Base-by-base conservation (phyloP, 75 land plant species). In the Selaginella moellendorffii region DNA sequence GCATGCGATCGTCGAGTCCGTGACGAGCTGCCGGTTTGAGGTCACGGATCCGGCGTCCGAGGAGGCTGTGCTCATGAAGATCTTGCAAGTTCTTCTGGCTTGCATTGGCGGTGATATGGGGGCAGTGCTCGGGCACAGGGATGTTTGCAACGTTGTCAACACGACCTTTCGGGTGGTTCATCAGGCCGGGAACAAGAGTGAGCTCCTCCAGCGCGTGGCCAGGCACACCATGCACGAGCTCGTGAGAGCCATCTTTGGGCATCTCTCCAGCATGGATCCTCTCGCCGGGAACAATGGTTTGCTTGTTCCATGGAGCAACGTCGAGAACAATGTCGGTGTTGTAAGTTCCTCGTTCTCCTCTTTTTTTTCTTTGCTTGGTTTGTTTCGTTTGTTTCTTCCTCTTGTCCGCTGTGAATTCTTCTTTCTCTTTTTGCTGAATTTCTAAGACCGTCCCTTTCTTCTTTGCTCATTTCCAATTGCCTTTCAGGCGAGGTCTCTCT, bases 11-110 rank as follows among this genome's bases (percentile, higher is more conserved):
- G 99, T 95, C 24, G 97, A 90, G 54, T 79, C 99, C 30, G 97
- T 95, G 27, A 90, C 97, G 1, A 86, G 88, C 67, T 95, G 99
- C 31, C 68, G 97, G 26, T 95, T 95, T 69, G 97, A 95, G 77
- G 82, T 78, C 51, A 82, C 89, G 23, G 97, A 95, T 67, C 86
- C 90, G 29, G 85, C 88, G 21, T 95, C 99, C n/a, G 99, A 86
- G 65, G 99, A 95, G 72, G 85, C 80, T 29, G 99, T 90, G 1
- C 69, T 95, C 31, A 86, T 89, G 88, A 95, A 95, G 81, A 82
- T 95, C 54, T 76, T 95, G 46, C 74, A 71, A 62, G 71, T 69
- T 2, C 72, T 95, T 26, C 42, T 72, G 12, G 81, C 69, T 14
- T 62, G 80, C 1, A 78, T 95, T 81, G 76, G 67, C 22, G 56